Base-by-base conservation (phyloP, 2,329 filamentous ascomycete genomes). In the Eutypa lata region DNA sequence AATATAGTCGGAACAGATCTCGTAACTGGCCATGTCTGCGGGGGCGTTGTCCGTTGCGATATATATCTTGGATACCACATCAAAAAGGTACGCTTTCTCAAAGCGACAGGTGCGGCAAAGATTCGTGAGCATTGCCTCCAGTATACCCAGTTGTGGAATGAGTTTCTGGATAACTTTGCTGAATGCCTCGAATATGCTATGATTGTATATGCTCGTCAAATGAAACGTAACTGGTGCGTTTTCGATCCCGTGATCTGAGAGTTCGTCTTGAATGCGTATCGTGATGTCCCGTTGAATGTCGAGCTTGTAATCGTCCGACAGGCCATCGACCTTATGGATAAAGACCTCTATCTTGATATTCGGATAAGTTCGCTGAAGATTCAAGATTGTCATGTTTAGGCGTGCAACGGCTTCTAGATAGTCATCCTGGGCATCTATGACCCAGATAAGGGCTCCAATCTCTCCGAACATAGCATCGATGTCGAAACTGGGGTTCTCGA, bases 161-260 rank as follows among this genome's bases (percentile, higher is more conserved):
- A 99, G 82, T 71, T 97, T 97, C 72, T 99, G 94, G 58, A 99
- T 96, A 57, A 99, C 93, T 72, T 97, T 97, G 76, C 88, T 93
- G 70, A 99, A 97, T 48, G 94, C 94, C 73, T 99, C 94, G 68
- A 97, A 99, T 66, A 96, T 96, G 64, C 89, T 95, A 73, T 97
- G 93, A 71, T 99, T 94, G 78, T 97, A 99, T 69, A 99, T 99
- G 67, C 89, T 95, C 14, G 94, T 99, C 53, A 96, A 85, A 70
- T 99, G 93, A 73, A 96, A 99, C 54, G 89, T 92, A 58, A 99
- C 90, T 1, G 91, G 90, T 1, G 91, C 90, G 66, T 96, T 96
- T 68, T 96, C 93, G 67, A 96, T 90, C 13, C 92, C 93, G 55
- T 91, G 84, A 68, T 99, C 94, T 11, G 88, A 93, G 31, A 99